Evolutionary conservation across 2,329 filamentous ascomycete species (phyloP), one percentile per base, ranked within the genome.

Genomic region (Plectosphaerella sp.): DNA sequence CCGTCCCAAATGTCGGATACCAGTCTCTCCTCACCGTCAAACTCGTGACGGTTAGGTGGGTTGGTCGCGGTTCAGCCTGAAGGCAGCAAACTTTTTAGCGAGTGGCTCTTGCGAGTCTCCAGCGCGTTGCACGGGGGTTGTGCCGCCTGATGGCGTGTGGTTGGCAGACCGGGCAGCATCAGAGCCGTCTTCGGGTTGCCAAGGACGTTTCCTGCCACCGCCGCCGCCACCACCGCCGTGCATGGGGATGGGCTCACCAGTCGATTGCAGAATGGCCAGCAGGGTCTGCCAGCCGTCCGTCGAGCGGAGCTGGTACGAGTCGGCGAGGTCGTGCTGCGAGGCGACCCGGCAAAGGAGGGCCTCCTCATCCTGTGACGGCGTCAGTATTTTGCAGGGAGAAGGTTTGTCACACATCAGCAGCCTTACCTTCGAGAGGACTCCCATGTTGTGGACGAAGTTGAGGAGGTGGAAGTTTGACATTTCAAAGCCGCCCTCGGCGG

Each of bases 381-480:
- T 49, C n/a, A 43, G 41, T 20, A 6, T 43, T 5, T 9, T 9
- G 16, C 14, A 9, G 33, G 6, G 7, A 14, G 33, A 28, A 22
- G 49, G 20, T 24, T 18, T 2, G n/a, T 45, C 20, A 15, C 14
- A 18, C 42, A 25, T 22, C 18, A 53, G 42, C 52, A 59, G 60
- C 69, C 76, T 64, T 75, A 96, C 94, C 85, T 95, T 91, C 67
- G 83, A 90, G 39, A 99, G 77, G 39, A 96, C 85, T 42, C 85
- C 86, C 72, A 96, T 83, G 43, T 82, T 80, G 63, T 89, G 87
- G 54, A 99, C 77, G 71, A 91, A 97, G 70, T 84, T 88, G n/a
- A 99, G 78, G 15, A 97, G 78, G 67, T 99, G 94, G 69, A 99
- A 99, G 70, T 97, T 92, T 7, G 92, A 96, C 12, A 96, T 78